These are phyloP conservation scores for Capsella rubella DNA, from an alignment of 441 rosid genomes.

Conservation along the genomic window DNA sequence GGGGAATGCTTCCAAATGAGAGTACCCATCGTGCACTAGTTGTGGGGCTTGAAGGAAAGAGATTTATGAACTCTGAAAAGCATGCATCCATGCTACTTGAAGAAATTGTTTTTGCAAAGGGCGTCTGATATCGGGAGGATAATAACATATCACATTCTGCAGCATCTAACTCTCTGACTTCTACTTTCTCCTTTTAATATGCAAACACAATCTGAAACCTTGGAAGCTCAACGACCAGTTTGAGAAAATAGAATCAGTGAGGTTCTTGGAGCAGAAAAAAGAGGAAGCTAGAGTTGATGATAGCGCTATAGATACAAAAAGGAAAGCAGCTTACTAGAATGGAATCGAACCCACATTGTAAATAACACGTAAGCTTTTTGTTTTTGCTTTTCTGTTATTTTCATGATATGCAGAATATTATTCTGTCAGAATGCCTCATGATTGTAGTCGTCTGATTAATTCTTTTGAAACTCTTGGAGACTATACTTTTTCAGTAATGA, in stretches of 20 bases:
- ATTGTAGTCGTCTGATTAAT: no score
- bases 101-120: constrained; percentile 41
- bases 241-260: constrained; percentile 50
- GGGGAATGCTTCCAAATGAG: constrained; percentile 50
- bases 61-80: constrained; percentile 38
- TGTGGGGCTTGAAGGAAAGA: constrained; percentile 47
- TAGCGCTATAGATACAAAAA: constrained; percentile 49
- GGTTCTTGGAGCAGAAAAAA: constrained; percentile 42
- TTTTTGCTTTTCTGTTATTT: no score
- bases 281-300: constrained; percentile 45
- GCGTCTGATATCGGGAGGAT: constrained; percentile 64
- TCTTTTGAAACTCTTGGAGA: no score
- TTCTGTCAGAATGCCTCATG: no score
- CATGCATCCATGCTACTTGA: constrained; percentile 50
- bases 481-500: no score
- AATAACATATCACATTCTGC: constrained; percentile 83
- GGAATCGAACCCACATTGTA: constrained; percentile 64
- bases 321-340: constrained; percentile 60
- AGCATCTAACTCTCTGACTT: constrained; percentile 80
- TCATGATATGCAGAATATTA: no score
- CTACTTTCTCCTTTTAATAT: constrained; percentile 62
- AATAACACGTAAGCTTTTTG: constrained; percentile 61
- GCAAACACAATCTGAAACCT: constrained; percentile 34
- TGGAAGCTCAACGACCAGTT: constrained; percentile 53
- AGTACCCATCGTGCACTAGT: constrained; percentile 49